Conservation (phyloP, 345 rosid genomes). For the Balakata baccata region DNA sequence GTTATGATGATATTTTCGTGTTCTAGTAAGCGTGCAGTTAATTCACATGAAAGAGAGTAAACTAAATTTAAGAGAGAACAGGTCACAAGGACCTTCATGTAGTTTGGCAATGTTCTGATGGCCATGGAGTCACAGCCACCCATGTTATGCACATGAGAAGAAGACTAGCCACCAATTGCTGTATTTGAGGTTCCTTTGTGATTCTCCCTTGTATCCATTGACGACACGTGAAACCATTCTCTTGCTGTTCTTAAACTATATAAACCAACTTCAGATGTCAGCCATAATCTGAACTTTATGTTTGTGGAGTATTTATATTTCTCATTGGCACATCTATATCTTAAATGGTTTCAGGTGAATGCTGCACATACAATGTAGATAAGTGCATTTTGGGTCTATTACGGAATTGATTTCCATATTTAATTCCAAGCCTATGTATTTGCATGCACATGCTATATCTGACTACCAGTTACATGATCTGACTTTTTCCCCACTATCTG, state of each 20-base stretch:
- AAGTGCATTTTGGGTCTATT: neutral
- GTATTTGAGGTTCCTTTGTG: neutral
- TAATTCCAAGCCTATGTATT: neutral
- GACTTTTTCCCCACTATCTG: slow-evolving; percentile 3
- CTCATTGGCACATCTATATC: neutral
- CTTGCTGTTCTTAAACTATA: too few species aligned
- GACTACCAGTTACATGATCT: neutral
- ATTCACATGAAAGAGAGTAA: neutral
- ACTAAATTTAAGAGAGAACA: neutral
- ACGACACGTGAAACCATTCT: neutral
- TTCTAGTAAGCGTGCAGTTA: too few species aligned
- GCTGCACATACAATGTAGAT: neutral
- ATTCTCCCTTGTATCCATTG: neutral
- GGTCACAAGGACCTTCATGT: neutral
- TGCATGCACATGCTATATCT: neutral
- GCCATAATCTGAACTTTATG: neutral
- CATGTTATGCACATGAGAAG: neutral
- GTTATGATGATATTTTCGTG: too few species aligned
- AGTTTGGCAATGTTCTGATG: neutral
- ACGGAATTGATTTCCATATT: neutral
- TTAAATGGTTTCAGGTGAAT: neutral
- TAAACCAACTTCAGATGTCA: too few species aligned
- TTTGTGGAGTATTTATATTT: neutral
- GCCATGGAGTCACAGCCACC: neutral
- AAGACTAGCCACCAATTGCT: neutral